These are phyloP conservation scores for Penicillium mononematosum DNA, from an alignment of 495 filamentous ascomycete species.

Conservation along the genomic window DNA sequence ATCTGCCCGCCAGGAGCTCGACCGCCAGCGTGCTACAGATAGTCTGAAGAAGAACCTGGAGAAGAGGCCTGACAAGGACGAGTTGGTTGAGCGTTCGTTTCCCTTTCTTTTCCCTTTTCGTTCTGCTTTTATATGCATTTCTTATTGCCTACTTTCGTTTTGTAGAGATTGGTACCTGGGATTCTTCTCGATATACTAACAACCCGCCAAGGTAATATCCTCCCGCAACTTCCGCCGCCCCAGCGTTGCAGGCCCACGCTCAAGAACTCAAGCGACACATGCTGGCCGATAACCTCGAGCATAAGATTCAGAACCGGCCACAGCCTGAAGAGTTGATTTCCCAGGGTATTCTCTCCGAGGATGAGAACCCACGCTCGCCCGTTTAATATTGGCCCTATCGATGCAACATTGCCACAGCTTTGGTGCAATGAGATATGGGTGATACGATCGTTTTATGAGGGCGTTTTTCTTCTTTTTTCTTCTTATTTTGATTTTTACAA, in stretches of 20 bases:
- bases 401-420: not conserved
- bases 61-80: conserved; percentile 61
- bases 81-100: conserved; percentile 69
- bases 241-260: conserved; percentile 72
- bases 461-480: conserved; percentile 14
- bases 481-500: not conserved
- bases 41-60: conserved; percentile 65
- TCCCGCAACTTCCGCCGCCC: conserved; percentile 64
- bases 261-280: conserved; percentile 80
- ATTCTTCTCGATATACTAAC: conserved; percentile 12
- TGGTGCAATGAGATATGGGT: conserved; percentile 5
- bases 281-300: conserved; percentile 79
- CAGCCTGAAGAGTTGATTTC: conserved; percentile 71
- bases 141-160: not conserved
- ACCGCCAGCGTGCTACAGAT: conserved; percentile 62
- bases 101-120: not conserved
- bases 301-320: conserved; percentile 74
- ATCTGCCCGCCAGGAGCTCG: conserved; percentile 59
- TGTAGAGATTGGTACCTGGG: not conserved
- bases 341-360: conserved; percentile 71
- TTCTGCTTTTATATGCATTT: not conserved
- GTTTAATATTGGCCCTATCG: not conserved
- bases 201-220: conserved; percentile 66
- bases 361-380: conserved; percentile 46
- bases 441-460: conserved; percentile 6